phyloP scores from a whole-genome alignment of 108 stramenopile species.

The Mayamaea pseudoterrestris region DNA sequence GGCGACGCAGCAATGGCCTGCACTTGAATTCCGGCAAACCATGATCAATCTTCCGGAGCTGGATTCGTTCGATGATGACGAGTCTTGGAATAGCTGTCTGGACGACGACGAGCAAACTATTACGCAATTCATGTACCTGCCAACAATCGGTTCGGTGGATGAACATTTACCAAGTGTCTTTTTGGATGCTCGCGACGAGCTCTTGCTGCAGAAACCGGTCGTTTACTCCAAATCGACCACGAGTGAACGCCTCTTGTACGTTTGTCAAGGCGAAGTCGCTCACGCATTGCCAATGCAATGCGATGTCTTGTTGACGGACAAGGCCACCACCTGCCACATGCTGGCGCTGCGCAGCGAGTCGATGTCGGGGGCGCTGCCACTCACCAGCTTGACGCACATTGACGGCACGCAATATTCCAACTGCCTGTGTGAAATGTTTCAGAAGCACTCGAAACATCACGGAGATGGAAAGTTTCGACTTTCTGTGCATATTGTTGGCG shows the following conservation, averaged over 20 bases:
- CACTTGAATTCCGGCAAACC: too few species aligned
- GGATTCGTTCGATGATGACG: too few species aligned
- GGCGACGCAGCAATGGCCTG: too few species aligned
- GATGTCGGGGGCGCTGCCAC: not conserved
- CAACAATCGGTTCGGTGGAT: too few species aligned
- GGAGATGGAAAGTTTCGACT: constrained; percentile 20
- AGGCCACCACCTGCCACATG: constrained; percentile 81
- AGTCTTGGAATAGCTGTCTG: too few species aligned
- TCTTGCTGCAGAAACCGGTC: constrained; percentile 4
- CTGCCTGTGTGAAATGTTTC: constrained; percentile 46
- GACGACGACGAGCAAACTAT: too few species aligned
- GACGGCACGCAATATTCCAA: constrained; percentile 45
- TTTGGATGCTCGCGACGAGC: constrained; percentile 7
- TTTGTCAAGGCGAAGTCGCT: constrained; percentile 38
- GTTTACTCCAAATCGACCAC: not conserved
- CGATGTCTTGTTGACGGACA: constrained; percentile 48
- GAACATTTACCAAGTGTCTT: too few species aligned
- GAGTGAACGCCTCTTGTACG: constrained; percentile 28
- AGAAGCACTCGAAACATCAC: constrained; percentile 47
- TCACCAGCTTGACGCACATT: constrained; percentile 54
- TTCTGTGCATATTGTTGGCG: constrained; percentile 72
- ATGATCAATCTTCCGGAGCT: too few species aligned
- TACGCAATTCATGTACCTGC: too few species aligned
- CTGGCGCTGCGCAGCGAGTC: constrained; percentile 48
- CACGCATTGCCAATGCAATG: constrained; percentile 20